phyloP scores from a whole-genome alignment of 176 grass and related monocot species.

The Hordeum marinum region DNA sequence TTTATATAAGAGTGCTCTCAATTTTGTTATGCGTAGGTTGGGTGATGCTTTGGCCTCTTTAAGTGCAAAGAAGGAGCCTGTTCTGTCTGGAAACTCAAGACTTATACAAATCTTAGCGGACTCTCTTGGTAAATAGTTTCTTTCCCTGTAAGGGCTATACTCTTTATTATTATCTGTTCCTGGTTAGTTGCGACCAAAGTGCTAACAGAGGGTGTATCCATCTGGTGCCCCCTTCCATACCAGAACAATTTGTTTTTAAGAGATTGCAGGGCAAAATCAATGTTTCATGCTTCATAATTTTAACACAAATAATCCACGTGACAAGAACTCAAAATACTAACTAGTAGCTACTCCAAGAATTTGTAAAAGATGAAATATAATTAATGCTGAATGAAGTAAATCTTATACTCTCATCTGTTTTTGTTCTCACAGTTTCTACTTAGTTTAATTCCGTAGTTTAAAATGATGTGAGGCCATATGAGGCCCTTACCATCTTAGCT shows the following conservation, averaged over 20 bases:
- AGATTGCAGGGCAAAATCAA: not conserved
- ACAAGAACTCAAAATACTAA: not conserved
- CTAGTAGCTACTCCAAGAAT: not conserved
- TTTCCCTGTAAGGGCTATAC: not conserved
- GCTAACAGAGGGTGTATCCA: not conserved
- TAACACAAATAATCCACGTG: not conserved
- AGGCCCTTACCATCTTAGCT: not conserved
- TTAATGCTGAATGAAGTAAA: not conserved
- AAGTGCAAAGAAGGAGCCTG: constrained; percentile 79
- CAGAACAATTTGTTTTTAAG: not conserved
- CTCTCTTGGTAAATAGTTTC: constrained; percentile 64
- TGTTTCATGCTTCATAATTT: not conserved
- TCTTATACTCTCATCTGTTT: not conserved
- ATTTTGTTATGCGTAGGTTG: constrained; percentile 49
- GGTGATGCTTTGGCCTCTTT: constrained; percentile 89
- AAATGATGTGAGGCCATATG: not conserved
- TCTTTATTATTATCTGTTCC: not conserved
- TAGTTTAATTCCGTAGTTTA: not conserved
- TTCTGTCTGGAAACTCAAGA: constrained; percentile 78
- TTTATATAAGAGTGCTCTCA: constrained; percentile 19
- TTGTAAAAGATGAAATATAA: not conserved
- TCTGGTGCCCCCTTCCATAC: not conserved
- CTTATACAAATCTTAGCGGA: constrained; percentile 91
- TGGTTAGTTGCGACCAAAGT: not conserved
- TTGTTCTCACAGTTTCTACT: not conserved